Percentiles rank a stretch among this genome's conserved stretches.
Conservation (phyloP, 2,329 filamentous ascomycete species). For the Pseudogymnoascus sp. region DNA sequence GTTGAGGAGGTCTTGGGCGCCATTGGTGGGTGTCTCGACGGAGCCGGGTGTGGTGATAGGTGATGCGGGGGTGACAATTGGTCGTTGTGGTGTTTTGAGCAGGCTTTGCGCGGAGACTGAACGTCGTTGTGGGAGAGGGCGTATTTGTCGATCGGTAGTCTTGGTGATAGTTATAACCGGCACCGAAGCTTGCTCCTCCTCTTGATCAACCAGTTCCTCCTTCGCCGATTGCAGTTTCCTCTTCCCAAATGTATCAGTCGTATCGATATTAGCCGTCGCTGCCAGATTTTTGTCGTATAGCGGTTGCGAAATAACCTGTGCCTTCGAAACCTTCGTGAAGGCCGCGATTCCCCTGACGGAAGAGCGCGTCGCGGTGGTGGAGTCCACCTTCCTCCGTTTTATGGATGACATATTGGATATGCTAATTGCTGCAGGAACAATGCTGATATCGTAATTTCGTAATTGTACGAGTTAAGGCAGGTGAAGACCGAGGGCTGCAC, state of each 20-base stretch:
- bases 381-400: constrained; percentile 27
- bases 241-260: constrained; percentile 31
- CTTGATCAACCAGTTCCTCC: constrained; percentile 21
- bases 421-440: constrained; percentile 19
- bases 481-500: background rate
- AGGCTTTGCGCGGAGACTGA: constrained; percentile 14
- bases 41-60: constrained; percentile 14
- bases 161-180: constrained; percentile 7
- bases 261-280: constrained; percentile 23
- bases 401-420: constrained; percentile 25
- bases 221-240: constrained; percentile 21
- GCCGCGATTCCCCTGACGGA: constrained; percentile 35
- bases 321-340: constrained; percentile 41
- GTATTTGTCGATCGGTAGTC: constrained; percentile 15
- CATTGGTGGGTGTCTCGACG: constrained; percentile 29
- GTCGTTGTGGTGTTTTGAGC: constrained; percentile 26
- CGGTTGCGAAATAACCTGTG: constrained; percentile 28
- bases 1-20: constrained; percentile 27
- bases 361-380: constrained; percentile 17
- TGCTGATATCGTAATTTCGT: constrained; percentile 15
- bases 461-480: constrained; percentile 20
- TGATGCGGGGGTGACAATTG: constrained; percentile 15
- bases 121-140: constrained; percentile 17
- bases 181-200: constrained; percentile 15
- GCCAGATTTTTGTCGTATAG: constrained; percentile 30